Conservation (phyloP, 2,329 filamentous ascomycete genomes). For the Plenodomus biglobosus region DNA sequence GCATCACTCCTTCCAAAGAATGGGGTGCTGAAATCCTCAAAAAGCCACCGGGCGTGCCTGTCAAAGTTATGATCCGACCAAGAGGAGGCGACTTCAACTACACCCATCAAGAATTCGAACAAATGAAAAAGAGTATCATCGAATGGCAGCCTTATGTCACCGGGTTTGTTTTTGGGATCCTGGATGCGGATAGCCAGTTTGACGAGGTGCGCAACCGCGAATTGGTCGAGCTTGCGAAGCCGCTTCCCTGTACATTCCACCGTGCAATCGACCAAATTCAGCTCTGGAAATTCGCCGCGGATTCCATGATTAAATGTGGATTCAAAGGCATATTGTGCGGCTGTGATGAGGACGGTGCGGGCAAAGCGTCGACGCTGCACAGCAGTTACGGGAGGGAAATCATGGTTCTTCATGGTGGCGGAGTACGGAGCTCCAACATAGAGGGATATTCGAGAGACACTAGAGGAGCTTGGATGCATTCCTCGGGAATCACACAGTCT, state of each 20-base stretch:
- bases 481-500: slow-evolving; percentile 45
- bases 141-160: slow-evolving; percentile 43
- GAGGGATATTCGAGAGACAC: slow-evolving; percentile 33
- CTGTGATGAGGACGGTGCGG: slow-evolving; percentile 46
- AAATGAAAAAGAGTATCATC: slow-evolving; percentile 49
- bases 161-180: slow-evolving; percentile 58
- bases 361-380: slow-evolving; percentile 38
- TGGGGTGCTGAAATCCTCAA: slow-evolving; percentile 25
- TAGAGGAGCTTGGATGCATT: slow-evolving; percentile 47
- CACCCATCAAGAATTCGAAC: slow-evolving; percentile 42
- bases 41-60: slow-evolving; percentile 41
- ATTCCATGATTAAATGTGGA: slow-evolving; percentile 47
- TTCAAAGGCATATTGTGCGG: slow-evolving; percentile 54
- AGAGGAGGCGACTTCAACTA: slow-evolving; percentile 53
- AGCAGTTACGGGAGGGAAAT: slow-evolving; percentile 36
- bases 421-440: slow-evolving; percentile 52
- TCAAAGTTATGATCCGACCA: slow-evolving; percentile 59
- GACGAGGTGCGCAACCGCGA: slow-evolving; percentile 47
- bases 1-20: slow-evolving; percentile 45
- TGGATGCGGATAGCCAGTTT: slow-evolving; percentile 39
- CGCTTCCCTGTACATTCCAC: slow-evolving; percentile 57
- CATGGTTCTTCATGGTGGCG: slow-evolving; percentile 55
- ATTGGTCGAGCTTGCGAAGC: slow-evolving; percentile 47
- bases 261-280: slow-evolving; percentile 54
- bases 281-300: slow-evolving; percentile 35